These are phyloP conservation scores for Coemansia sp. DNA, from an alignment of 192 early-diverging fungal genomes.

Conservation along the genomic window DNA sequence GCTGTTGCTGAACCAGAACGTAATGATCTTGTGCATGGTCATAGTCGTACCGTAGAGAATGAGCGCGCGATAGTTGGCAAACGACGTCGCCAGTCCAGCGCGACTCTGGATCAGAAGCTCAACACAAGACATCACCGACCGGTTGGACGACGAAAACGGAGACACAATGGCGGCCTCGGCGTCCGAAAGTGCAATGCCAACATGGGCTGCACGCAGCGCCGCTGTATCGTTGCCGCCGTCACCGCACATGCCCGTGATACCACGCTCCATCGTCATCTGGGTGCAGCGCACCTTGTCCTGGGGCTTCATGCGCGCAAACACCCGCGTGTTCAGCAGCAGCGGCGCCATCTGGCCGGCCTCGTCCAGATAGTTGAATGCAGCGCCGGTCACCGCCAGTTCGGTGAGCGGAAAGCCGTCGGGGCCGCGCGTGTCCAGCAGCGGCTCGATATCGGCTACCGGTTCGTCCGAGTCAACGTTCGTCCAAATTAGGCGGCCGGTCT, in stretches of 20 bases:
- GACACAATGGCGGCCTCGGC: slow-evolving; percentile 79
- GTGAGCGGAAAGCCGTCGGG: slow-evolving; percentile 25
- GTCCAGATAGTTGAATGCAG: slow-evolving; percentile 58
- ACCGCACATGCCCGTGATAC: slow-evolving; percentile 78
- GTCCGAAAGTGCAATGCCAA: slow-evolving; percentile 74
- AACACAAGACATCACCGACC: slow-evolving; percentile 63
- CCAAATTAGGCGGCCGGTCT: slow-evolving; percentile 50
- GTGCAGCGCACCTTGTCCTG: slow-evolving; percentile 73
- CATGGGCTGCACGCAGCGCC: slow-evolving; percentile 77
- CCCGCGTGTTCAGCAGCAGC: slow-evolving; percentile 62
- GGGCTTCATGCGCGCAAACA: slow-evolving; percentile 79
- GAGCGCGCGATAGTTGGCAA: slow-evolving; percentile 75
- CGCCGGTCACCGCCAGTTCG: slow-evolving; percentile 71
- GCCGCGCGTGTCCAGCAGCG: slow-evolving; percentile 6
- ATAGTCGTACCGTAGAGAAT: slow-evolving; percentile 72
- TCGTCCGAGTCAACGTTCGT: slow-evolving; percentile 55
- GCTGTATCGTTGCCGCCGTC: slow-evolving; percentile 85
- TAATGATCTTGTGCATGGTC: slow-evolving; percentile 55
- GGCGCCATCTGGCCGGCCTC: slow-evolving; percentile 46
- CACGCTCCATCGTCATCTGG: slow-evolving; percentile 67
- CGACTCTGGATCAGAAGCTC: slow-evolving; percentile 48
- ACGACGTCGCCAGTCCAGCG: slow-evolving; percentile 63
- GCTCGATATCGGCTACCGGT: slow-evolving; percentile 22
- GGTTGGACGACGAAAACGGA: slow-evolving; percentile 66
- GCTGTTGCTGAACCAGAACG: slow-evolving; percentile 75